A percentile compares a stretch with the other conserved stretches of the same genome.
phyloP scores from a whole-genome alignment of 768 basidiomycete species.

The Agaricus subrufescens region DNA sequence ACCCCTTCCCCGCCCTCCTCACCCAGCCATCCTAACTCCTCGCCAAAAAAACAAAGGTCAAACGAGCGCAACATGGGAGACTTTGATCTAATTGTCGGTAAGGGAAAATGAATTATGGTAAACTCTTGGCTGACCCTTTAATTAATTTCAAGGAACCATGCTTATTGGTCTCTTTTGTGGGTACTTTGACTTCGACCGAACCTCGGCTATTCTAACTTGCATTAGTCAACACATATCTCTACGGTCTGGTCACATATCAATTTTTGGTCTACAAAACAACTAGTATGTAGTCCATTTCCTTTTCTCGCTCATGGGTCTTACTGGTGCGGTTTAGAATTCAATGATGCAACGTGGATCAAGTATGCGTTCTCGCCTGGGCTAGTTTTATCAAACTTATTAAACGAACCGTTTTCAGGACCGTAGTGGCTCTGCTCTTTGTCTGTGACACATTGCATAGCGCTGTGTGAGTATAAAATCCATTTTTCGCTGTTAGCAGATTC shows the following conservation, averaged over 20 bases:
- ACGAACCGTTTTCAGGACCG: slow-evolving; percentile 14
- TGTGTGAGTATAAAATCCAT: slow-evolving; percentile 18
- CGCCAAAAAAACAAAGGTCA: not conserved
- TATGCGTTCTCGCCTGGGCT: slow-evolving; percentile 5
- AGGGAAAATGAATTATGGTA: not conserved
- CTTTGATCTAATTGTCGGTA: slow-evolving; percentile 12
- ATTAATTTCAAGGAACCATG: slow-evolving; percentile 20
- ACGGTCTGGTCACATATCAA: slow-evolving; percentile 28
- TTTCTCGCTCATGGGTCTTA: not conserved
- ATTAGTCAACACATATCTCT: slow-evolving; percentile 23
- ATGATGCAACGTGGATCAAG: slow-evolving; percentile 30
- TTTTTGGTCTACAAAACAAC: slow-evolving; percentile 28
- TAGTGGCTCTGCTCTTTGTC: slow-evolving; percentile 26
- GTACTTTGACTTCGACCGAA: not conserved
- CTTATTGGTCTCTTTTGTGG: slow-evolving; percentile 26
- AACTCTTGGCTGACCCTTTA: not conserved
- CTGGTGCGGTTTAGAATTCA: slow-evolving; percentile 22
- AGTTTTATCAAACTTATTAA: not conserved
- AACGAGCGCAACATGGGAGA: slow-evolving; percentile 16
- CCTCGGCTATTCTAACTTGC: not conserved
- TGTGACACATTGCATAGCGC: slow-evolving; percentile 31
- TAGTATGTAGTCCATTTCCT: slow-evolving; percentile 11
- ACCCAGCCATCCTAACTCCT: not conserved
- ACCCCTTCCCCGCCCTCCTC: not conserved
- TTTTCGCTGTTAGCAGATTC: slow-evolving; percentile 4